A percentile compares a stretch with the other conserved stretches of the same genome.
Evolutionary conservation across 2,329 filamentous ascomycete genomes (phyloP).

Genomic region (Aphanocladium album): DNA sequence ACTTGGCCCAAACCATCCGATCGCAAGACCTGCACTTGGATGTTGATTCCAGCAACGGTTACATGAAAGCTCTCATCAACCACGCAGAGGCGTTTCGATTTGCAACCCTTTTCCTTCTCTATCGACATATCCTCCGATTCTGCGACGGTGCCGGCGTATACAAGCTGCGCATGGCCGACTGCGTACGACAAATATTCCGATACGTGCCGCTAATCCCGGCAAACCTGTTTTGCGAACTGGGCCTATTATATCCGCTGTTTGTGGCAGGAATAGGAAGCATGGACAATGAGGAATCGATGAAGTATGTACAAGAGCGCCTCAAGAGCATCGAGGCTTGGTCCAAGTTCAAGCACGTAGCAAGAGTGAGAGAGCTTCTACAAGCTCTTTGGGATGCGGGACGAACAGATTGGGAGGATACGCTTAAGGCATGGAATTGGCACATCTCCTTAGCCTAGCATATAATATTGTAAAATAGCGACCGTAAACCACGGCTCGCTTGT

Average conservation of each 20-base stretch:
- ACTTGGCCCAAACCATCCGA: neutral
- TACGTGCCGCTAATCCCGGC: neutral
- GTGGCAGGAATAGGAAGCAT: neutral
- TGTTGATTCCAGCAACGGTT: neutral
- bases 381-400: neutral
- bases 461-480: neutral
- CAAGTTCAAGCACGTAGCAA: slow-evolving; percentile 1
- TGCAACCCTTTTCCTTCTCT: neutral
- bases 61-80: neutral
- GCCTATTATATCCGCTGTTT: neutral
- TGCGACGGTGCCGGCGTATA: neutral
- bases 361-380: neutral
- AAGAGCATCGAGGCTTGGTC: neutral
- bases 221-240: slow-evolving; percentile 1
- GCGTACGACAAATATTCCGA: neutral
- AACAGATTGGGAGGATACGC: neutral
- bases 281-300: neutral
- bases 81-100: neutral
- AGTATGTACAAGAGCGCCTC: neutral
- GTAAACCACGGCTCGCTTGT: neutral
- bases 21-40: neutral
- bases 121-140: neutral
- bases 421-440: neutral
- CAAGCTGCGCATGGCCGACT: slow-evolving; percentile 1
- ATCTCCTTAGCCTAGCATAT: neutral